Evolutionary conservation across 805 yeast genomes (phyloP), one percentile per base, ranked within the genome.

Genomic region (Jamesozyma rosinii): DNA sequence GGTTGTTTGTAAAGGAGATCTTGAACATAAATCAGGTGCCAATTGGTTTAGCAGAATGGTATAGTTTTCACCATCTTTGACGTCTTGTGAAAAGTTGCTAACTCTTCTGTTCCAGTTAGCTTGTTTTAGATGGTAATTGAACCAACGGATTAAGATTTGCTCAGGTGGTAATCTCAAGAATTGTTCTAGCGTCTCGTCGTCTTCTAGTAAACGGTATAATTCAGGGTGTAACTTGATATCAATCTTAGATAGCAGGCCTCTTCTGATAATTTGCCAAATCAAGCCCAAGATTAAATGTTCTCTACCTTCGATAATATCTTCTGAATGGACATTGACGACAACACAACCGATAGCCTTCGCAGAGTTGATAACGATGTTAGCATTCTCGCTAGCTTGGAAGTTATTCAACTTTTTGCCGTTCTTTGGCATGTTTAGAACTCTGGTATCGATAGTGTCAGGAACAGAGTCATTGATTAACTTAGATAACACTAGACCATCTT

Each of bases 291-390:
- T 83, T 62, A 89, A 75, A 65, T 89, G 95, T 59, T 87, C 94
- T 55, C 84, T 89, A 54, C 97, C 97, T 57, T 88, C 97, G 49
- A 86, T 81, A 42, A 89, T 85, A 63, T 88, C 96, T 61, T 88
- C 96, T 14, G 97, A 84, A 55, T 90, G 97, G 40, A 92, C 97
- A 60, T 92, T 92, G 41, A 92, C 97, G 40, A 92, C 97, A 45
- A 92, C 84, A 73, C 97, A 90, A 18, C 98, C 98, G 67, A 92
- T 92, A 42, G 97, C 98, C 69, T 92, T 92, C 26, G 98, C 98
- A 2, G 98, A 92, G 66, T 92, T 92, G 67, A 92, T 86, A 32
- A 92, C 97, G 52, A 92, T 89, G 67, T 92, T 92, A 42, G 97
- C 96, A 66, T 92, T 92, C 69, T 92, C 98, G 51, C 84, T 77